Evolutionary conservation across 495 filamentous ascomycete genomes (phyloP).

Genomic region (Elaphomyces granulatus): DNA sequence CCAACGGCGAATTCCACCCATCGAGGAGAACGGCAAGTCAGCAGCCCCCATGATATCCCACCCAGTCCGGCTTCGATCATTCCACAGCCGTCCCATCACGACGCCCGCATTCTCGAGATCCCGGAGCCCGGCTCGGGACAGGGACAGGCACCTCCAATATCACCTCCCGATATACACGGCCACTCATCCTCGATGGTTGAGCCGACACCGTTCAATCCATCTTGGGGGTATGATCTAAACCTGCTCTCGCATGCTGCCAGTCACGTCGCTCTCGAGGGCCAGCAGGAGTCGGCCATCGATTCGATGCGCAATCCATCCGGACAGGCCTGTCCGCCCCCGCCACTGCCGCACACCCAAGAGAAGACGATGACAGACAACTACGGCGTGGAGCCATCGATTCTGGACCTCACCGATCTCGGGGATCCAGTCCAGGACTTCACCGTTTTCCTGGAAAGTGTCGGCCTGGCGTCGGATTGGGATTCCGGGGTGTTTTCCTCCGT

Average conservation of each 20-base stretch:
- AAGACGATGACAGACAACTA: slow-evolving; percentile 32
- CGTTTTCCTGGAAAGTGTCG: slow-evolving; percentile 35
- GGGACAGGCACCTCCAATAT: background rate
- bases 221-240: slow-evolving; percentile 37
- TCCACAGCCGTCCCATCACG: slow-evolving; percentile 25
- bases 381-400: slow-evolving; percentile 32
- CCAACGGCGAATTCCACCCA: slow-evolving; percentile 39
- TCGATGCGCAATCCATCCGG: slow-evolving; percentile 27
- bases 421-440: slow-evolving; percentile 38
- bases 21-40: slow-evolving; percentile 27
- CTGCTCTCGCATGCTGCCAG: slow-evolving; percentile 36
- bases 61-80: slow-evolving; percentile 26
- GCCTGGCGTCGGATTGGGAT: slow-evolving; percentile 37
- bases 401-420: slow-evolving; percentile 32
- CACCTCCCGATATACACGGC: slow-evolving; percentile 22
- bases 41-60: slow-evolving; percentile 21
- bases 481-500: slow-evolving; percentile 34
- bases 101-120: slow-evolving; percentile 35
- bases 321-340: slow-evolving; percentile 16
- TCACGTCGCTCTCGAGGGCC: slow-evolving; percentile 35
- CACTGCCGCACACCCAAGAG: slow-evolving; percentile 22
- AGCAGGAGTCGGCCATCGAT: slow-evolving; percentile 29
- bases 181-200: slow-evolving; percentile 31
- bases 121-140: slow-evolving; percentile 15
- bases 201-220: slow-evolving; percentile 34